These are phyloP conservation scores for Candida palmyrensis DNA, from an alignment of 805 yeast genomes.

Conservation along the genomic window DNA sequence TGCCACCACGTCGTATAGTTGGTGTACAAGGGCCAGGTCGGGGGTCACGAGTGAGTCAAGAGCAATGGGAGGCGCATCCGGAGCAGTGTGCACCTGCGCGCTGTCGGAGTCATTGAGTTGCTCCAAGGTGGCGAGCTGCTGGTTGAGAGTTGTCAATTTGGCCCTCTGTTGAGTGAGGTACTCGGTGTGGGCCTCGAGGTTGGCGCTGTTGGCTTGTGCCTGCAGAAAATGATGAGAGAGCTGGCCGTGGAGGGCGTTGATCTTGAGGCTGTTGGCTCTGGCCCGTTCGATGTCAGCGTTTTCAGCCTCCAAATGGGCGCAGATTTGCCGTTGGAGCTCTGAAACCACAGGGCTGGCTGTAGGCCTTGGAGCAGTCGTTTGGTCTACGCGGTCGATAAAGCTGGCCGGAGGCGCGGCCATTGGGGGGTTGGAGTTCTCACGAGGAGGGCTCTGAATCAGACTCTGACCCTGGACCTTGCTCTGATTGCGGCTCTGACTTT, in stretches of 20 bases:
- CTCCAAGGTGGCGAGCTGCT: constrained; percentile 19
- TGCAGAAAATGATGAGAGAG: constrained; percentile 29
- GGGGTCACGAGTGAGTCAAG: constrained; percentile 35
- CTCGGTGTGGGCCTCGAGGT: constrained; percentile 23
- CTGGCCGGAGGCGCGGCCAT: no score
- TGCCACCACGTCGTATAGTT: constrained; percentile 58
- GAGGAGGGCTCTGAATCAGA: no score
- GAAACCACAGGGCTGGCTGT: no score
- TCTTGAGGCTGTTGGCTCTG: constrained; percentile 10
- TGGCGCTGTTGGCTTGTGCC: constrained; percentile 30
- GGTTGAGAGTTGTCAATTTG: constrained; percentile 18
- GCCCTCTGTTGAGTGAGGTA: constrained; percentile 23
- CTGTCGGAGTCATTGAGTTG: constrained; percentile 16
- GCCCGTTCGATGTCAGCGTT: neutral
- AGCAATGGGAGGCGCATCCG: constrained; percentile 2
- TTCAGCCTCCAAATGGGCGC: neutral
- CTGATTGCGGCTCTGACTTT: no score
- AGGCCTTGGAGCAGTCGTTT: no score
- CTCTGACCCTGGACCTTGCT: no score
- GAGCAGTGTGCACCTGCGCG: constrained; percentile 10
- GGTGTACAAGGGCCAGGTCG: constrained; percentile 44
- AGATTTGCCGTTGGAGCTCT: neutral
- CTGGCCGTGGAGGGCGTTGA: constrained; percentile 26
- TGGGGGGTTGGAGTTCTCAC: no score
- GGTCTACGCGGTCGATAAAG: no score